Conservation (phyloP, 345 rosid genomes). For the Conringia planisiliqua region DNA sequence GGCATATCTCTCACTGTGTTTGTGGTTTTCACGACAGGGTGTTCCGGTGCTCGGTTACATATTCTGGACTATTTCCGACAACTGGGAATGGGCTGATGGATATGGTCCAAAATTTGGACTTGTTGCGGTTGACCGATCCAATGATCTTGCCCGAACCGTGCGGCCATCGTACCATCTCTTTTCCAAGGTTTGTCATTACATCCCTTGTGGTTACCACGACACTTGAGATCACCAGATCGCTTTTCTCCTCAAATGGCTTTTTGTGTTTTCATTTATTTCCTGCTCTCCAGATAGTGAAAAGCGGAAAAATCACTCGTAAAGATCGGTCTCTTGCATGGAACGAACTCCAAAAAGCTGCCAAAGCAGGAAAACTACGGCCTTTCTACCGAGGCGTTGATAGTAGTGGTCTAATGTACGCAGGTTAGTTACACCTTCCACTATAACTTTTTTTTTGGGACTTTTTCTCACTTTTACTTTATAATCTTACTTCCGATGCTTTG, state of each 20-base stretch:
- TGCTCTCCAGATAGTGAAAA: conserved; percentile 54
- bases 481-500: conserved; percentile 4
- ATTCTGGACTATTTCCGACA: conserved; percentile 96
- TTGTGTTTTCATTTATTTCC: not conserved
- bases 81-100: conserved; percentile 99
- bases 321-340: conserved; percentile 73
- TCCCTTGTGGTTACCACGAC: not conserved
- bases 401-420: conserved; percentile 88
- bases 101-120: conserved; percentile 98
- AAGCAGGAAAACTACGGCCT: conserved; percentile 56
- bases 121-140: conserved; percentile 78
- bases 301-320: conserved; percentile 59
- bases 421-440: conserved; percentile 37
- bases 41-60: conserved; percentile 84
- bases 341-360: conserved; percentile 67
- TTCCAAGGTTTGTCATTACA: conserved; percentile 51
- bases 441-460: not conserved
- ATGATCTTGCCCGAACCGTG: conserved; percentile 60
- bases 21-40: conserved; percentile 49
- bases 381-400: conserved; percentile 76
- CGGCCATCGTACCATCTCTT: conserved; percentile 85
- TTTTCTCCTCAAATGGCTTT: conserved; percentile 15
- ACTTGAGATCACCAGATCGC: conserved; percentile 10
- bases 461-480: not conserved
- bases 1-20: conserved; percentile 22